These are phyloP conservation scores for Globisporangium nodosum DNA, from an alignment of 352 stramenopile genomes.

Conservation along the genomic window DNA sequence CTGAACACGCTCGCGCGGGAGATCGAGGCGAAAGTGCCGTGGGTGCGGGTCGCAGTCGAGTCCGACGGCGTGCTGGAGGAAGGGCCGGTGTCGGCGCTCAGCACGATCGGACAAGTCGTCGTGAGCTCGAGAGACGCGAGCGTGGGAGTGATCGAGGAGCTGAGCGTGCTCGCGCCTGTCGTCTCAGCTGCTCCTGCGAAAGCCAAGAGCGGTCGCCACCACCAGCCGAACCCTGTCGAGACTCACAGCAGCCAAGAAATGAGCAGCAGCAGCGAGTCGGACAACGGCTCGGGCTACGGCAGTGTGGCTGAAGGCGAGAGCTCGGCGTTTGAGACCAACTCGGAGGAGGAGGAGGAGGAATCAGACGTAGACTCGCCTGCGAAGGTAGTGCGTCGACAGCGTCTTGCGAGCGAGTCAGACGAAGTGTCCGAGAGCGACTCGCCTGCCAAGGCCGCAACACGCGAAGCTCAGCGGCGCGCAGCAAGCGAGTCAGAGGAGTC, in stretches of 20 bases:
- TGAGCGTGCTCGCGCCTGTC: neutral
- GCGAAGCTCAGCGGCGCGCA: too few relatives aligned
- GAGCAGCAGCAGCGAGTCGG: neutral
- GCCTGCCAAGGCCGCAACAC: neutral
- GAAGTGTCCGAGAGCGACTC: neutral
- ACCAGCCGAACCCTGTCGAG: neutral
- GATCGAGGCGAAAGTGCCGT: conserved; percentile 2
- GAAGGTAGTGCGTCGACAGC: neutral
- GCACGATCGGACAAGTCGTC: conserved; percentile 5
- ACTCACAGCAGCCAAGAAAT: neutral
- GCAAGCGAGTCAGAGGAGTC: neutral
- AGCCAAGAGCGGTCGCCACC: neutral
- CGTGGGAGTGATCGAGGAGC: conserved; percentile 1
- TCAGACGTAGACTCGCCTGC: neutral
- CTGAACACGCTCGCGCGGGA: conserved; percentile 5
- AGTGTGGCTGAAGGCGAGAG: conserved; percentile 8
- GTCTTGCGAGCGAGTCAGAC: neutral
- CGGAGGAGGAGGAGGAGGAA: conserved; percentile 2
- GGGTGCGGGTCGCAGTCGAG: conserved; percentile 3
- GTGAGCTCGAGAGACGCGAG: conserved; percentile 4
- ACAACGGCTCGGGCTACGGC: conserved; percentile 8
- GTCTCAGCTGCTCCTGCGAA: neutral
- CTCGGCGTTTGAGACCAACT: neutral
- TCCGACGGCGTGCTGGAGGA: conserved; percentile 9
- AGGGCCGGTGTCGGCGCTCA: conserved; percentile 8